Conservation (phyloP, 2,329 filamentous ascomycete genomes). For the Curvularia spicifera region DNA sequence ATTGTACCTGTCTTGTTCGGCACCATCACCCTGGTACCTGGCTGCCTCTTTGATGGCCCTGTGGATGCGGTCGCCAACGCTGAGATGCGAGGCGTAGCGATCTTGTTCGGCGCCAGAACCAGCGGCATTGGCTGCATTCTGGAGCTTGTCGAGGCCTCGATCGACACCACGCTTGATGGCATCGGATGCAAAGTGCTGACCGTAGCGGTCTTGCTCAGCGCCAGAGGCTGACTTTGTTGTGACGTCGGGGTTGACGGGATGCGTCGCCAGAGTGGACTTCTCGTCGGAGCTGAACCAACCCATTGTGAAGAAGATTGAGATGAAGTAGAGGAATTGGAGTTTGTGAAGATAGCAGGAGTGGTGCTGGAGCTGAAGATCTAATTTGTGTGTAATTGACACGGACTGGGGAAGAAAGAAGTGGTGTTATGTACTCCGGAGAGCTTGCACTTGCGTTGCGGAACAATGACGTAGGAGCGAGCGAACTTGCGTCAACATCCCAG, state of each 20-base stretch:
- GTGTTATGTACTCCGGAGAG: constrained; percentile 13
- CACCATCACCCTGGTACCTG: constrained; percentile 33
- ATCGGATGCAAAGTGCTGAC: constrained; percentile 34
- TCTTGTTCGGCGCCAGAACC: constrained; percentile 36
- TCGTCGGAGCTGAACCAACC: constrained; percentile 36
- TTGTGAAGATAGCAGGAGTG: constrained; percentile 1
- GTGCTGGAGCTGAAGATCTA: neutral
- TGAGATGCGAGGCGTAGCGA: constrained; percentile 31
- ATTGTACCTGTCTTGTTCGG: constrained; percentile 44
- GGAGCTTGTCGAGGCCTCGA: constrained; percentile 29
- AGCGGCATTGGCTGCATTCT: constrained; percentile 19
- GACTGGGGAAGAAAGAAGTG: neutral
- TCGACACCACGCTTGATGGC: constrained; percentile 30
- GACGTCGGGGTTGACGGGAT: constrained; percentile 35
- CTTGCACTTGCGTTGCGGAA: constrained; percentile 6
- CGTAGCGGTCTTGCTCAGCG: constrained; percentile 44
- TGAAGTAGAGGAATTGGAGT: neutral
- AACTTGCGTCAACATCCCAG: constrained; percentile 13
- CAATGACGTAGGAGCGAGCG: constrained; percentile 17
- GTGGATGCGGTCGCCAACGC: constrained; percentile 21
- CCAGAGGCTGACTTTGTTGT: constrained; percentile 37
- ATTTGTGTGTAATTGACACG: constrained; percentile 6
- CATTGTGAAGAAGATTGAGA: constrained; percentile 25
- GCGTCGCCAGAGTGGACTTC: constrained; percentile 24
- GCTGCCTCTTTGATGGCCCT: constrained; percentile 25